Conservation (phyloP, 106 monocot genomes). For the Dioscorea zingiberensis region DNA sequence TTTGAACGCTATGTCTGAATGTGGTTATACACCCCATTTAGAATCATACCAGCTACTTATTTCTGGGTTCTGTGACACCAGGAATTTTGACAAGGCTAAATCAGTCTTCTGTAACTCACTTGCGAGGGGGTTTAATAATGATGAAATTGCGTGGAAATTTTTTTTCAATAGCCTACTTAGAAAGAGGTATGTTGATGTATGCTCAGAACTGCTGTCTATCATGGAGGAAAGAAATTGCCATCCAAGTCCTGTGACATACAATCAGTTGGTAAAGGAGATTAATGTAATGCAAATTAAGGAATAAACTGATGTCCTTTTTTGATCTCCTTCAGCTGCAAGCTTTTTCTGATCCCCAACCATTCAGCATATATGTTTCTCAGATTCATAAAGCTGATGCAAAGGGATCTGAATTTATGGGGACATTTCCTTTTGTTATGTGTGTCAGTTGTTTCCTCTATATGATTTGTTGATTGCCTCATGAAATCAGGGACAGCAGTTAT, state of each 20-base stretch:
- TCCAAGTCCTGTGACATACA: conserved; percentile 32
- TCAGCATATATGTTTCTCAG: neutral
- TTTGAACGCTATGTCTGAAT: conserved; percentile 26
- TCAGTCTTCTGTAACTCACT: conserved; percentile 31
- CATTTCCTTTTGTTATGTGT: neutral
- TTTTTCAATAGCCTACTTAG: conserved; percentile 30
- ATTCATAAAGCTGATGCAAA: neutral
- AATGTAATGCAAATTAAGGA: neutral
- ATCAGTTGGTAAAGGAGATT: conserved; percentile 22
- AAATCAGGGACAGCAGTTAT: too few species aligned
- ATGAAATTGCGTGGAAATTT: conserved; percentile 53
- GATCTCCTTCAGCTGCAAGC: too few species aligned
- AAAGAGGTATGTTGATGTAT: conserved; percentile 26
- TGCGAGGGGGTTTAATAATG: conserved; percentile 32
- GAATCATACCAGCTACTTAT: conserved; percentile 34
- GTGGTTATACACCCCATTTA: conserved; percentile 36
- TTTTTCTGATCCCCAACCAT: too few species aligned
- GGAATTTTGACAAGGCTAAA: conserved; percentile 36
- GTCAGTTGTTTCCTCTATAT: neutral
- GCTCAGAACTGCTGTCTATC: conserved; percentile 34
- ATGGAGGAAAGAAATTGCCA: conserved; percentile 39
- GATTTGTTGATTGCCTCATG: too few species aligned
- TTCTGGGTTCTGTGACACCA: conserved; percentile 45
- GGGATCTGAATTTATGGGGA: neutral
- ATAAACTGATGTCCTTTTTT: neutral